These are phyloP conservation scores for Debaryomyces maramus DNA, from an alignment of 805 yeast species.

Conservation along the genomic window DNA sequence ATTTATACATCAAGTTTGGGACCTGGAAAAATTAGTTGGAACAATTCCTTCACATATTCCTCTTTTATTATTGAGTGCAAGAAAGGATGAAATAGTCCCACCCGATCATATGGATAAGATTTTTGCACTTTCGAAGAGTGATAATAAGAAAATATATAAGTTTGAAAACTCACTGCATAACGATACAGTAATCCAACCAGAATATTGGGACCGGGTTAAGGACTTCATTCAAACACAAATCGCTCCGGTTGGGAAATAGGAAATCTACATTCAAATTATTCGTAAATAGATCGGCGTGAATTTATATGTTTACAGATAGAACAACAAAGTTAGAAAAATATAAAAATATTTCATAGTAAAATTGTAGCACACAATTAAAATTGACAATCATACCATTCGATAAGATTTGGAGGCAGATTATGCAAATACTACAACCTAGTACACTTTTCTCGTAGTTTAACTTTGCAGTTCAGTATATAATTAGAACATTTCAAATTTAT, in stretches of 20 bases:
- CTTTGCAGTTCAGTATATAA: background rate
- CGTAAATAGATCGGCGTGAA: slow-evolving; percentile 12
- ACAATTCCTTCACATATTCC: slow-evolving; percentile 57
- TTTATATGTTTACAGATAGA: slow-evolving; percentile 12
- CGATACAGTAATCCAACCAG: slow-evolving; percentile 72
- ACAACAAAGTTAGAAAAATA: slow-evolving; percentile 6
- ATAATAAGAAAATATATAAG: slow-evolving; percentile 50
- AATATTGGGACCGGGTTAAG: slow-evolving; percentile 72
- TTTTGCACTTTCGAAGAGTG: slow-evolving; percentile 51
- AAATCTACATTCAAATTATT: background rate
- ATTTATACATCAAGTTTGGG: slow-evolving; percentile 82
- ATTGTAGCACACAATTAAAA: background rate
- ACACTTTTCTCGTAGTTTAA: background rate
- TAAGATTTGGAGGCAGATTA: background rate
- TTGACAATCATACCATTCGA: background rate
- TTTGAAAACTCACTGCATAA: slow-evolving; percentile 73
- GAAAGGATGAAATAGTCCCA: slow-evolving; percentile 87
- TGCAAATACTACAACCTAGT: no score
- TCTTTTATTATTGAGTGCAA: slow-evolving; percentile 68
- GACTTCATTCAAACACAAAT: slow-evolving; percentile 51
- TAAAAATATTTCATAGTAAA: slow-evolving; percentile 1
- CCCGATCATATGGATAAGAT: slow-evolving; percentile 74
- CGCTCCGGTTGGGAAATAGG: slow-evolving; percentile 39
- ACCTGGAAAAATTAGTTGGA: slow-evolving; percentile 62
- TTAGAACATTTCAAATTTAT: slow-evolving; percentile 14